Percentiles rank a stretch among this genome's conserved stretches.
These are phyloP conservation scores for Recurvomyces mirabilis DNA, from an alignment of 495 filamentous ascomycete genomes.

Conservation along the genomic window DNA sequence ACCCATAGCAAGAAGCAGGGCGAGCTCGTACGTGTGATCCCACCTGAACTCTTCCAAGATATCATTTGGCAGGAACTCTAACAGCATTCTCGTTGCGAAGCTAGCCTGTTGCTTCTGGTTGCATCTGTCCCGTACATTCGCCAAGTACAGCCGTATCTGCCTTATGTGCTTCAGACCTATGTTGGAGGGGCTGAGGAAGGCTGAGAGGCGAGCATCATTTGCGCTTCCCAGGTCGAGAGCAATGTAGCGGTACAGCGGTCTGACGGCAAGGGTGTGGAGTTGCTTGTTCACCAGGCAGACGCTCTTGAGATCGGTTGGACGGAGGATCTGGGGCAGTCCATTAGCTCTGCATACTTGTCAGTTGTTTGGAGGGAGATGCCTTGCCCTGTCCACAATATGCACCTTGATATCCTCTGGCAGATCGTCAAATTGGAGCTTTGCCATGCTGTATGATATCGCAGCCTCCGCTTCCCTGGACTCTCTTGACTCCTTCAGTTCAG, in stretches of 20 bases:
- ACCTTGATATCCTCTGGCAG: conserved; percentile 31
- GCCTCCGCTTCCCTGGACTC: not conserved
- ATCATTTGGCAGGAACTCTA: conserved; percentile 33
- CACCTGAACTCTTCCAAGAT: conserved; percentile 30
- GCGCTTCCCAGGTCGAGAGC: conserved; percentile 29
- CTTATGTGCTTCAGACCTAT: conserved; percentile 30
- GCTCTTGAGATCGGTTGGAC: conserved; percentile 30
- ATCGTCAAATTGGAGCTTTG: conserved; percentile 15
- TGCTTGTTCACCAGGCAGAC: conserved; percentile 32
- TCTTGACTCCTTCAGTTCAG: not conserved
- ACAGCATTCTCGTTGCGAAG: conserved; percentile 31
- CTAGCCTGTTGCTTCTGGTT: conserved; percentile 28
- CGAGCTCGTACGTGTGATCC: not conserved
- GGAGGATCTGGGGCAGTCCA: conserved; percentile 23
- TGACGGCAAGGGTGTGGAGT: conserved; percentile 30
- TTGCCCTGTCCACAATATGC: conserved; percentile 28
- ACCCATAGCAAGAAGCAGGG: no score
- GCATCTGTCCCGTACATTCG: conserved; percentile 26
- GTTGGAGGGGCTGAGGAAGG: conserved; percentile 31
- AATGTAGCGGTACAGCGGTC: conserved; percentile 29
- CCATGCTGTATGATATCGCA: conserved; percentile 9
- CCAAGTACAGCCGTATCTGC: conserved; percentile 28
- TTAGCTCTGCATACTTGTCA: not conserved
- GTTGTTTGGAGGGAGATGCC: not conserved
- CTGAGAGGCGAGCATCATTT: conserved; percentile 25